These are phyloP conservation scores for Vanrija humicola DNA, from an alignment of 1,284 basidiomycete genomes.

Conservation along the genomic window DNA sequence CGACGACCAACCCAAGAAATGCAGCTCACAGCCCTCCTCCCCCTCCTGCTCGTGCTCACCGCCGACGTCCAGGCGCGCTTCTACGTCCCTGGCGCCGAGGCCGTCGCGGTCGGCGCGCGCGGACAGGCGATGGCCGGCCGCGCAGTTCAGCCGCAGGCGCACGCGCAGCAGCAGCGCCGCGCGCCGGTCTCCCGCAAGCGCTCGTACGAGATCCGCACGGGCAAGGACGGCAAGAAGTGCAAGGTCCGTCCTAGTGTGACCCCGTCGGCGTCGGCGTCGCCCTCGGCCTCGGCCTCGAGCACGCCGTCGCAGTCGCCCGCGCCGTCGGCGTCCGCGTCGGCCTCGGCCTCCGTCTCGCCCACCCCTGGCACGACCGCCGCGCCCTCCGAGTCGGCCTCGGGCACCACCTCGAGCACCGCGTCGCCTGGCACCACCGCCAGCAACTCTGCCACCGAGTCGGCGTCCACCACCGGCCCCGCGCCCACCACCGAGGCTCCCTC, in stretches of 20 bases:
- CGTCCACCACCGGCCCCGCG: neutral
- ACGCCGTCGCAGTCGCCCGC: no score
- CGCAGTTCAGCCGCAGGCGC: no score
- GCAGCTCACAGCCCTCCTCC: conserved; percentile 27
- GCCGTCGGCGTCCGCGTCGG: no score
- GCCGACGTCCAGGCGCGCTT: neutral
- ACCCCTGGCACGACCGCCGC: no score
- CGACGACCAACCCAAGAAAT: conserved; percentile 12
- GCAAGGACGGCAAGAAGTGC: neutral
- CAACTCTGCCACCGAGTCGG: no score
- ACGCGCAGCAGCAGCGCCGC: no score
- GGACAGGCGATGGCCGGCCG: neutral
- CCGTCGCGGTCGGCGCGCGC: neutral
- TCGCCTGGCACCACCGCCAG: no score
- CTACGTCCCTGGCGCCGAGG: neutral
- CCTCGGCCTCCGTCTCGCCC: no score
- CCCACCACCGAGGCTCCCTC: conserved; percentile 5
- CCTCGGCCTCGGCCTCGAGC: neutral
- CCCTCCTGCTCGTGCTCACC: conserved; percentile 27
- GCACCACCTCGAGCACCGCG: no score
- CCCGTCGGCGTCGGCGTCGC: neutral
- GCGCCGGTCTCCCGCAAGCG: no score
- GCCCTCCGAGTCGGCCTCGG: no score
- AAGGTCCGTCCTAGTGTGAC: neutral
- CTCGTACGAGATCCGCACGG: neutral